Percentiles rank a stretch among this genome's conserved stretches.
Evolutionary conservation across 257 asterid genomes (phyloP).

Genomic region (Penstemon barbatus): DNA sequence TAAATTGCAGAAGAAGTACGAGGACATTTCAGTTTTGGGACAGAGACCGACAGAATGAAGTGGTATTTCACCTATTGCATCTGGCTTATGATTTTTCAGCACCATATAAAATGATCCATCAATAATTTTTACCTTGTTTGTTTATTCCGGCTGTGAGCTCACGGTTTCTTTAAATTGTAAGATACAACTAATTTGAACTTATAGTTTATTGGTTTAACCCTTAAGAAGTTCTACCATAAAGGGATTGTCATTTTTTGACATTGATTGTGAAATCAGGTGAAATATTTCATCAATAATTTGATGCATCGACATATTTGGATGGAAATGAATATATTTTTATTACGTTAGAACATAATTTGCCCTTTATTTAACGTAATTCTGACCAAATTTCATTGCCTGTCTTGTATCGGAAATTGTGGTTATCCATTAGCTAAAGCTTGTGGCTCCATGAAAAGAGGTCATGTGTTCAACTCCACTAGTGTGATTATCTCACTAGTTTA

Average conservation of each 20-base stretch:
- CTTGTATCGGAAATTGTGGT: too few species aligned
- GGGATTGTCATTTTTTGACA: slow-evolving; percentile 24
- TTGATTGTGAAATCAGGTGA: slow-evolving; percentile 7
- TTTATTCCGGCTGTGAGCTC: slow-evolving; percentile 27
- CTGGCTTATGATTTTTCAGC: slow-evolving; percentile 17
- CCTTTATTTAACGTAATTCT: background rate
- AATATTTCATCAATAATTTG: slow-evolving; percentile 23
- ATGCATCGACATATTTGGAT: background rate
- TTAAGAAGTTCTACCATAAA: slow-evolving; percentile 19
- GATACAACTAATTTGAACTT: slow-evolving; percentile 24
- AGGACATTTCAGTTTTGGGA: slow-evolving; percentile 82
- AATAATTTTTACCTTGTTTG: slow-evolving; percentile 37
- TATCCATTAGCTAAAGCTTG: too few species aligned
- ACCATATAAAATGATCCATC: slow-evolving; percentile 28
- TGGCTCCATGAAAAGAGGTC: too few species aligned
- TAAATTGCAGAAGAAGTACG: slow-evolving; percentile 73
- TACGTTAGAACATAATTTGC: background rate
- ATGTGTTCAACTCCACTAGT: too few species aligned
- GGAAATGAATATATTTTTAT: background rate
- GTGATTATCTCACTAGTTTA: too few species aligned
- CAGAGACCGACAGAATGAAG: slow-evolving; percentile 73
- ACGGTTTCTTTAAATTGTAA: slow-evolving; percentile 19
- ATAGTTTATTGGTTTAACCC: slow-evolving; percentile 20
- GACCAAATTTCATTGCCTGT: too few species aligned
- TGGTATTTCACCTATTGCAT: slow-evolving; percentile 17